A percentile compares a stretch with the other conserved stretches of the same genome.
Evolutionary conservation across 1,139 yeast genomes (phyloP).

Genomic region (Suhomyces panamericanus): DNA sequence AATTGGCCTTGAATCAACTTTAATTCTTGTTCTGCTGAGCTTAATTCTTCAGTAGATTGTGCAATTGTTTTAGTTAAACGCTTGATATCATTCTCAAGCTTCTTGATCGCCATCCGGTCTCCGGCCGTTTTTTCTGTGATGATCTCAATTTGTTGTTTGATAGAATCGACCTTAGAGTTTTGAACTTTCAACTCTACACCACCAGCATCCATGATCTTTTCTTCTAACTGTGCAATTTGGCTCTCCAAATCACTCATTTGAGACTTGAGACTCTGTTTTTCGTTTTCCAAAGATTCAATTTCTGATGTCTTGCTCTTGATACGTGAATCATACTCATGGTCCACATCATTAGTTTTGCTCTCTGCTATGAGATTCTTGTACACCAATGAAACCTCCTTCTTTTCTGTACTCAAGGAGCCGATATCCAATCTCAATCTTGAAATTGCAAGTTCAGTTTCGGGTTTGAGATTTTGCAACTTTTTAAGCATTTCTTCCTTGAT

Average conservation of each 20-base stretch:
- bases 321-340: slow-evolving; percentile 33
- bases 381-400: slow-evolving; percentile 40
- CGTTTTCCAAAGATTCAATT: slow-evolving; percentile 35
- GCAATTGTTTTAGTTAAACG: slow-evolving; percentile 52
- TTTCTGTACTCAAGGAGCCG: slow-evolving; percentile 53
- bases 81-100: slow-evolving; percentile 65
- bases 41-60: slow-evolving; percentile 41
- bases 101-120: slow-evolving; percentile 61
- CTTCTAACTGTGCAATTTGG: slow-evolving; percentile 62
- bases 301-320: slow-evolving; percentile 39
- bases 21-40: slow-evolving; percentile 31
- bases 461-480: slow-evolving; percentile 62
- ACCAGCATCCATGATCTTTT: slow-evolving; percentile 85
- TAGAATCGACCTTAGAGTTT: slow-evolving; percentile 77
- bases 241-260: slow-evolving; percentile 61
- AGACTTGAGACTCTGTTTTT: slow-evolving; percentile 45
- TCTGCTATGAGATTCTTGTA: slow-evolving; percentile 42
- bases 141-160: slow-evolving; percentile 66
- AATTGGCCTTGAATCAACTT: slow-evolving; percentile 29
- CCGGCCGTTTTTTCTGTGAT: slow-evolving; percentile 59
- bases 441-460: slow-evolving; percentile 66
- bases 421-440: slow-evolving; percentile 66
- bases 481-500: slow-evolving; percentile 63
- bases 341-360: slow-evolving; percentile 28
- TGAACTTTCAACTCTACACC: slow-evolving; percentile 84